Percentiles rank a stretch among this genome's conserved stretches.
Conservation (phyloP, 345 rosid species). For the Populus tremula region DNA sequence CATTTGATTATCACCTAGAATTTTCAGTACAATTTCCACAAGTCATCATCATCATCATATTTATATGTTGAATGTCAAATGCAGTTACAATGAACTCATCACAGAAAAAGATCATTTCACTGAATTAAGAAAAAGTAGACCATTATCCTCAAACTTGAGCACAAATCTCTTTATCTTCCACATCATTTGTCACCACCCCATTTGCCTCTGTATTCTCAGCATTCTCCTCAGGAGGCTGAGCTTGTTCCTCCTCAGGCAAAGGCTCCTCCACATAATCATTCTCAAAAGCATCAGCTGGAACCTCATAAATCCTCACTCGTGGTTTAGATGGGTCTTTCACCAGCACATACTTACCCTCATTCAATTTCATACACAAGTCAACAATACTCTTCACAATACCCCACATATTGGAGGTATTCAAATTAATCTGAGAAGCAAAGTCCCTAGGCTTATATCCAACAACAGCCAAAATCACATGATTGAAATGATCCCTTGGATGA, state of each 20-base stretch:
- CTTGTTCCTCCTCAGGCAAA: constrained; percentile 79
- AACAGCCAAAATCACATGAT: constrained; percentile 88
- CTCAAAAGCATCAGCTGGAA: constrained; percentile 97
- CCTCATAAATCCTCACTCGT: constrained; percentile 89
- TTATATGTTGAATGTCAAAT: background rate
- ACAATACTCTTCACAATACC: constrained; percentile 93
- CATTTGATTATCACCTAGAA: background rate
- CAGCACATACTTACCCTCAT: constrained; percentile 87
- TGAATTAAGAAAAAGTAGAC: background rate
- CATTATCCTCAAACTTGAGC: constrained; percentile 49
- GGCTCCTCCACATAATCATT: constrained; percentile 96
- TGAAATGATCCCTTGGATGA: constrained; percentile 95
- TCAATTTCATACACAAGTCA: constrained; percentile 87
- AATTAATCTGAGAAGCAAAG: constrained; percentile 86
- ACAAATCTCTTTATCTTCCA: constrained; percentile 50
- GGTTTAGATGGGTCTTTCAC: constrained; percentile 96
- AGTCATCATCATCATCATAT: background rate
- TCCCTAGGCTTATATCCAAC: constrained; percentile 87
- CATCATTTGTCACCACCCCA: constrained; percentile 40
- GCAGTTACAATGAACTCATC: background rate
- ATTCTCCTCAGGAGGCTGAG: constrained; percentile 70
- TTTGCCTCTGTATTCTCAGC: constrained; percentile 50
- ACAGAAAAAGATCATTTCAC: background rate
- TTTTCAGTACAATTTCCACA: background rate
- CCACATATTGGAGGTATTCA: constrained; percentile 90